Evolutionary conservation across 768 basidiomycete species (phyloP).

Genomic region (Tephrocybe sp.): DNA sequence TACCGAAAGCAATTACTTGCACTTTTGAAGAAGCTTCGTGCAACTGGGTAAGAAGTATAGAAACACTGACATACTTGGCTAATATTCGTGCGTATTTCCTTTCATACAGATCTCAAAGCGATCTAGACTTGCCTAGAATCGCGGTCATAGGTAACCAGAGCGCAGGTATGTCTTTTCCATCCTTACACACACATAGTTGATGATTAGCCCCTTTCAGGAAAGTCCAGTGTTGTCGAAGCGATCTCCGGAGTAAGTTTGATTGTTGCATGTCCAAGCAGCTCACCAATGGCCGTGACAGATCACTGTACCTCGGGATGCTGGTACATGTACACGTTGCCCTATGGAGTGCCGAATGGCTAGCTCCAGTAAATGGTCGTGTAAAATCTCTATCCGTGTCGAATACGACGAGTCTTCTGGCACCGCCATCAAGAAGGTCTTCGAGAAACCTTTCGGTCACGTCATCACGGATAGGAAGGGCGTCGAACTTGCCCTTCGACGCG

Average conservation of each 20-base stretch:
- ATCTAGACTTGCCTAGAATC: conserved; percentile 49
- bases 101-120: conserved; percentile 44
- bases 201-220: conserved; percentile 22
- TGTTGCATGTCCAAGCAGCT: no score
- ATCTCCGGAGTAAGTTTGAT: conserved; percentile 39
- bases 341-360: conserved; percentile 35
- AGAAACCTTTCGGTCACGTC: conserved; percentile 18
- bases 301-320: conserved; percentile 47
- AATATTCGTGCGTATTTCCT: no score
- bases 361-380: conserved; percentile 32
- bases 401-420: conserved; percentile 32
- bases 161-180: conserved; percentile 43
- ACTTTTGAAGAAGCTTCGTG: conserved; percentile 32
- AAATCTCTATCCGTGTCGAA: conserved; percentile 43
- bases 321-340: conserved; percentile 45
- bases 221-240: conserved; percentile 49
- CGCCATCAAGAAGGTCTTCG: conserved; percentile 20
- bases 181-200: not conserved
- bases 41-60: conserved; percentile 31
- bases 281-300: no score
- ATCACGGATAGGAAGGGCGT: conserved; percentile 38
- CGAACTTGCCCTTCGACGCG: conserved; percentile 45
- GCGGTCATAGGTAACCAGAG: conserved; percentile 56
- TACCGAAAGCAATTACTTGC: conserved; percentile 30
- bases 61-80: no score